Evolutionary conservation across 768 basidiomycete species (phyloP).

Genomic region (Rhodotorula taiwanensis): DNA sequence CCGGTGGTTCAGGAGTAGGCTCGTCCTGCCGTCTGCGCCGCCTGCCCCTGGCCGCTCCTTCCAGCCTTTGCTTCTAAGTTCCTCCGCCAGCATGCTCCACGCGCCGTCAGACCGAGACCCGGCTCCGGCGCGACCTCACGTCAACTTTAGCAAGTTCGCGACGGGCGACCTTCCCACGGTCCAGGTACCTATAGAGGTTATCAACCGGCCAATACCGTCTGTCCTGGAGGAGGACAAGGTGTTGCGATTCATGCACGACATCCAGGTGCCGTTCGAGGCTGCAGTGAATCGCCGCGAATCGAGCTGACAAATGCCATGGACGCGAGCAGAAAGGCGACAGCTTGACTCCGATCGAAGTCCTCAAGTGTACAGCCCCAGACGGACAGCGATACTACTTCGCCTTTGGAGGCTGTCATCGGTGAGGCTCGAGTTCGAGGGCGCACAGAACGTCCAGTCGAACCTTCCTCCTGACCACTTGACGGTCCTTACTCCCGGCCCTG

Average conservation of each 20-base stretch:
- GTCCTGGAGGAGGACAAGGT: conserved; percentile 45
- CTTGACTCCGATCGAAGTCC: conserved; percentile 46
- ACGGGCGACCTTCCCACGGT: conserved; percentile 6
- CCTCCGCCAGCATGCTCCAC: background rate
- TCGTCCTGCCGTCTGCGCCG: background rate
- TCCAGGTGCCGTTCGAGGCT: conserved; percentile 39
- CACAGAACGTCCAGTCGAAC: too few species aligned
- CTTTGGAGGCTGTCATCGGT: conserved; percentile 46
- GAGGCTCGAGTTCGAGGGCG: background rate
- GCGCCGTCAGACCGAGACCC: background rate
- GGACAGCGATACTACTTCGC: conserved; percentile 43
- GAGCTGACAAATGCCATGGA: background rate
- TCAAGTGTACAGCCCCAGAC: conserved; percentile 40
- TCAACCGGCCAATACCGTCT: conserved; percentile 44
- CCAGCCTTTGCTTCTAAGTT: too few species aligned
- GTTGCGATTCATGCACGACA: conserved; percentile 44
- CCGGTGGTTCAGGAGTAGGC: too few species aligned
- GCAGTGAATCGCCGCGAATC: background rate
- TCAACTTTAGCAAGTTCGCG: conserved; percentile 29
- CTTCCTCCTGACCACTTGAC: background rate
- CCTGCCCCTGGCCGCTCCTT: background rate
- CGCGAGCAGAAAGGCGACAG: conserved; percentile 42
- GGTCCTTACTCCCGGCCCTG: background rate
- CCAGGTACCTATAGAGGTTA: conserved; percentile 43
- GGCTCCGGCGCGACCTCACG: background rate